phyloP scores from a whole-genome alignment of 2,329 filamentous ascomycete genomes.

The Calonectria pteridis region DNA sequence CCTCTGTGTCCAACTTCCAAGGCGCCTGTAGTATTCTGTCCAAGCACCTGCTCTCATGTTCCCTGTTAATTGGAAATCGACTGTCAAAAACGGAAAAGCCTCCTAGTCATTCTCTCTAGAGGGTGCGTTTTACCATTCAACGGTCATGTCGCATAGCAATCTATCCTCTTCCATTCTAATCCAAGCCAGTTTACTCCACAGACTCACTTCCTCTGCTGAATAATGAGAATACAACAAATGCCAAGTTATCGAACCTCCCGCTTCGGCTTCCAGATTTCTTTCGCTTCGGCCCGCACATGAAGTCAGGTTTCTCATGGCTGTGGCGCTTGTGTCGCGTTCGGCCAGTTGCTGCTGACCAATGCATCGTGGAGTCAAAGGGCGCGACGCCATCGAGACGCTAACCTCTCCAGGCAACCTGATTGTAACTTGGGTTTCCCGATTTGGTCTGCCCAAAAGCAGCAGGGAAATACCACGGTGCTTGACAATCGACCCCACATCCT shows the following conservation, averaged over 20 bases:
- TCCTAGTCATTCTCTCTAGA: background rate
- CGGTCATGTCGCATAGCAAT: background rate
- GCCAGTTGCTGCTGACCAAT: background rate
- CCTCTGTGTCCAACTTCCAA: too few relatives aligned
- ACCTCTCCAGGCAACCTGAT: background rate
- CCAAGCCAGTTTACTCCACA: background rate
- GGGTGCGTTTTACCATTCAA: background rate
- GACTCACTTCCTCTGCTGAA: background rate
- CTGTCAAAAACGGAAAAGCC: too few relatives aligned
- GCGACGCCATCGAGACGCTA: background rate
- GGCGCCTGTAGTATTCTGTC: too few relatives aligned
- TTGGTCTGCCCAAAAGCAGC: background rate
- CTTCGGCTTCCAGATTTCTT: background rate
- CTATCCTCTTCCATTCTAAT: background rate
- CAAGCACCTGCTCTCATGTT: background rate
- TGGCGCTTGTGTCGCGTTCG: background rate
- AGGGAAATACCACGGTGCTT: background rate
- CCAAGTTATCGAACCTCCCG: background rate
- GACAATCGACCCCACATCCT: background rate
- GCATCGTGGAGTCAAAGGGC: background rate
- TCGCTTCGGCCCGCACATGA: background rate
- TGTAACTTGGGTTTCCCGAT: background rate
- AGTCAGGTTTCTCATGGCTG: background rate
- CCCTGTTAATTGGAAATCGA: too few relatives aligned
- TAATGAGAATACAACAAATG: background rate